phyloP scores from a whole-genome alignment of 1,139 yeast genomes.

The Protomyces inundatus region DNA sequence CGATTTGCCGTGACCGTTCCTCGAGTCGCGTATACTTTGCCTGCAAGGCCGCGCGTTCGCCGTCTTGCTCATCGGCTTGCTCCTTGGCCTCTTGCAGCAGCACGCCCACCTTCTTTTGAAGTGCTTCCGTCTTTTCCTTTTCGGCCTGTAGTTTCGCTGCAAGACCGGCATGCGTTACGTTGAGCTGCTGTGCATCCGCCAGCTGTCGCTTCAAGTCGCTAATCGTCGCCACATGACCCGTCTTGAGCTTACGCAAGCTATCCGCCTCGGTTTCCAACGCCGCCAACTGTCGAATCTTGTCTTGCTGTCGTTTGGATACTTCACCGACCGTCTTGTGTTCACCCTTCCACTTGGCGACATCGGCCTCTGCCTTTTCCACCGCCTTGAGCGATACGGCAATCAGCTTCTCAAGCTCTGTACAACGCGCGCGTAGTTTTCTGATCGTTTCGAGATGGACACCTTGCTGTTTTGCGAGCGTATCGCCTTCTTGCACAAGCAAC shows the following conservation, averaged over 20 bases:
- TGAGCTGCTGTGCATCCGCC: slow-evolving; percentile 28
- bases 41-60: slow-evolving; percentile 29
- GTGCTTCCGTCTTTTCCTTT: slow-evolving; percentile 27
- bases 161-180: slow-evolving; percentile 21
- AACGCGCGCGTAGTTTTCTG: slow-evolving; percentile 52
- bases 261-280: slow-evolving; percentile 30
- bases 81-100: slow-evolving; percentile 33
- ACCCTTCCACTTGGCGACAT: slow-evolving; percentile 31
- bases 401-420: slow-evolving; percentile 38
- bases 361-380: slow-evolving; percentile 33
- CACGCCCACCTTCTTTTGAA: slow-evolving; percentile 33
- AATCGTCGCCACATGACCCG: slow-evolving; percentile 19
- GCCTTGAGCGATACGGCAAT: slow-evolving; percentile 33
- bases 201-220: slow-evolving; percentile 29
- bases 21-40: slow-evolving; percentile 30
- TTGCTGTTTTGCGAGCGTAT: slow-evolving; percentile 68
- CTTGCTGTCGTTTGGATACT: slow-evolving; percentile 29
- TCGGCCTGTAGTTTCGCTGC: slow-evolving; percentile 20
- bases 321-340: slow-evolving; percentile 33
- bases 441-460: slow-evolving; percentile 62
- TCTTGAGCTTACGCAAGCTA: slow-evolving; percentile 29
- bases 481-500: slow-evolving; percentile 69
- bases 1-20: slow-evolving; percentile 28
- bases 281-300: slow-evolving; percentile 30
- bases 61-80: slow-evolving; percentile 31